A percentile compares a stretch with the other conserved stretches of the same genome.
Conservation (phyloP, 139 green algal genomes). For the Tetradesmus obliquus region DNA sequence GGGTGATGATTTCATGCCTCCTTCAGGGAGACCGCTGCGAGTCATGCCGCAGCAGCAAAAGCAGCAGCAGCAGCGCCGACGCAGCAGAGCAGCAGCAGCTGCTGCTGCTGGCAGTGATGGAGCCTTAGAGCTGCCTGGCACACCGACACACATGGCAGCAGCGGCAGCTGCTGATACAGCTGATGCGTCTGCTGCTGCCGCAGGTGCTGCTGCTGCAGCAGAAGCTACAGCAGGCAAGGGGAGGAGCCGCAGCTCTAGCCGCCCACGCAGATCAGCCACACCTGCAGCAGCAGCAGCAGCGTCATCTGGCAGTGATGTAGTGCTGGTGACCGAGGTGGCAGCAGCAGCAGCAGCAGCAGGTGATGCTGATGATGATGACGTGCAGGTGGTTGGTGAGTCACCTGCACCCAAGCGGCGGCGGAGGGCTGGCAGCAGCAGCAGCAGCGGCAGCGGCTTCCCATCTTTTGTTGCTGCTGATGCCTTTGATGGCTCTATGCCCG, state of each 20-base stretch:
- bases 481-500: background rate
- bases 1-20: background rate
- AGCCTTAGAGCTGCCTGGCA: background rate
- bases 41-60: background rate
- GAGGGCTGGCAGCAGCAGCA: constrained; percentile 21
- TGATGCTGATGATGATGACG: background rate
- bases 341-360: constrained; percentile 24
- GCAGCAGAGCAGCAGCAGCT: background rate
- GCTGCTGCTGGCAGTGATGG: background rate
- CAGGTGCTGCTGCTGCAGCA: background rate
- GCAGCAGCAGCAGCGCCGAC: background rate
- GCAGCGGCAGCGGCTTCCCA: background rate
- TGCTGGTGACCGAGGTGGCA: background rate
- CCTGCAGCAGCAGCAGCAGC: constrained; percentile 26
- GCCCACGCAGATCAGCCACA: background rate
- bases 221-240: background rate
- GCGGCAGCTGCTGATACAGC: background rate
- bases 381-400: background rate
- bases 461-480: background rate
- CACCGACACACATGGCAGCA: background rate
- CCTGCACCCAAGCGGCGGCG: background rate
- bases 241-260: background rate
- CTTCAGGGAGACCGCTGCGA: background rate
- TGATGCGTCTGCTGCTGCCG: background rate
- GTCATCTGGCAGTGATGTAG: background rate